Conservation (phyloP, 2,329 filamentous ascomycete species). For the Diaporthe sp. region DNA sequence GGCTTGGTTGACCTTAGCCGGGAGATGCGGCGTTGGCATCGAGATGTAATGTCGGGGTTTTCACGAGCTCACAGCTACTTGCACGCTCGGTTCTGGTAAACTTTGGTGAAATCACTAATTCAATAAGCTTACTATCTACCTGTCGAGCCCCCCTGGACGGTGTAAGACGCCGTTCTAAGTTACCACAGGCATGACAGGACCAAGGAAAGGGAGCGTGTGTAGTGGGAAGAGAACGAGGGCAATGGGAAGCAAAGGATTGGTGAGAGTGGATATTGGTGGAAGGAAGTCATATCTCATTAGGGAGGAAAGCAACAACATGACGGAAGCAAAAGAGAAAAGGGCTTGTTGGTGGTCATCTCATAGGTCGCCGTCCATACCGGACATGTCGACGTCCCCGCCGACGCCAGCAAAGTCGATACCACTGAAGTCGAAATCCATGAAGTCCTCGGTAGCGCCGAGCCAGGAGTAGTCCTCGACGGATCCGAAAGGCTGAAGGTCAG, state of each 20-base stretch:
- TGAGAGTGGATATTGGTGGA: too few relatives aligned
- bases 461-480: neutral
- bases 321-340: neutral
- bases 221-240: too few relatives aligned
- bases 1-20: neutral
- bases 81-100: neutral
- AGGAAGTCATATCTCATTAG: neutral
- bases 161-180: neutral
- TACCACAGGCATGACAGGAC: neutral
- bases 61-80: neutral
- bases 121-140: neutral
- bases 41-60: too few relatives aligned
- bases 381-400: neutral
- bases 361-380: neutral
- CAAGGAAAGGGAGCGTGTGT: neutral
- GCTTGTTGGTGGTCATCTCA: neutral
- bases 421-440: neutral
- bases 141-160: neutral
- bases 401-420: neutral
- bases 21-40: neutral
- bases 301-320: too few relatives aligned
- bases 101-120: neutral
- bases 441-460: neutral
- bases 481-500: neutral
- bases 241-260: neutral